Evolutionary conservation across 2,329 filamentous ascomycete genomes (phyloP).

Genomic region (Trematosphaeria pertusa): DNA sequence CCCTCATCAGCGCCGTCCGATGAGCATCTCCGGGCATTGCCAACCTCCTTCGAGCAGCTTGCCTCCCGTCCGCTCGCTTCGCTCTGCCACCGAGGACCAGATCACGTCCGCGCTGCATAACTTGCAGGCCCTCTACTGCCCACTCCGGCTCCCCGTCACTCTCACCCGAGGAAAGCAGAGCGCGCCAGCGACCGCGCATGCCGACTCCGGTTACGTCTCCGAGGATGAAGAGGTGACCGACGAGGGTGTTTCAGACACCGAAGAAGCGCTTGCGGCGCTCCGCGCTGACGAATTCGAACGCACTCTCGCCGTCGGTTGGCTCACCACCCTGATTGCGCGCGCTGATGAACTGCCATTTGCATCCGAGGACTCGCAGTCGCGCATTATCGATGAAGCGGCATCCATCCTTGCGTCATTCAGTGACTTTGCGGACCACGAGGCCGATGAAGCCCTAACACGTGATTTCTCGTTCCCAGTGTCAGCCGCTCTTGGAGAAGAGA

Average conservation of each 20-base stretch:
- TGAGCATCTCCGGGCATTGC: slow-evolving; percentile 36
- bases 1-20: slow-evolving; percentile 24
- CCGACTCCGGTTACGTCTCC: slow-evolving; percentile 46
- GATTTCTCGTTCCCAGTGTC: slow-evolving; percentile 36
- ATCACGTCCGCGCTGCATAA: slow-evolving; percentile 33
- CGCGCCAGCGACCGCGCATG: slow-evolving; percentile 19
- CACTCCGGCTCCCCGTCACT: slow-evolving; percentile 36
- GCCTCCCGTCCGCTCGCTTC: slow-evolving; percentile 33
- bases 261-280: slow-evolving; percentile 36
- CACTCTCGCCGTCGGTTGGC: slow-evolving; percentile 40
- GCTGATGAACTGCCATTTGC: slow-evolving; percentile 34
- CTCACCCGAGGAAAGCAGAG: slow-evolving; percentile 20
- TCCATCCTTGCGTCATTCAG: slow-evolving; percentile 42
- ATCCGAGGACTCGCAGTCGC: slow-evolving; percentile 27
- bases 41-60: slow-evolving; percentile 45
- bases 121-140: slow-evolving; percentile 42
- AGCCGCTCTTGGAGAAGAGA: not conserved
- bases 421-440: slow-evolving; percentile 28
- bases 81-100: slow-evolving; percentile 27
- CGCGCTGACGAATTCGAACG: slow-evolving; percentile 44
- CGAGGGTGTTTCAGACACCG: slow-evolving; percentile 10
- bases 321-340: slow-evolving; percentile 39
- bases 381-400: slow-evolving; percentile 40
- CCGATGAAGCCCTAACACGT: slow-evolving; percentile 39
- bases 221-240: slow-evolving; percentile 31